Percentiles rank a stretch among this genome's conserved stretches.
phyloP scores from a whole-genome alignment of 768 basidiomycete genomes.

The Fibroporia radiculosa region DNA sequence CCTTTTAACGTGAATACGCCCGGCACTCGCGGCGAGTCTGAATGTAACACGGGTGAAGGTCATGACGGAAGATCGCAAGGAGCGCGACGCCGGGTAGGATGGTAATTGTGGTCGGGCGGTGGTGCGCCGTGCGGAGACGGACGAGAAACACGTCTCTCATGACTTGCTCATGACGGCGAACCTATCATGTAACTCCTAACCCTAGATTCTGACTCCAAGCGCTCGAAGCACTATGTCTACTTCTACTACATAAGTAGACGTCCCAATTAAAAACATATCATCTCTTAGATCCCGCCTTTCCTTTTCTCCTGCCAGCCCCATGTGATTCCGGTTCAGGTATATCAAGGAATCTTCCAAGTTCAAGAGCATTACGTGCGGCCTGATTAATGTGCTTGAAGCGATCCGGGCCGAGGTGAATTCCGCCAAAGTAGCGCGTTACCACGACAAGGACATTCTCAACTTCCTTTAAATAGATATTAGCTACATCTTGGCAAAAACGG shows the following conservation, averaged over 20 bases:
- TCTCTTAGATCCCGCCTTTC: not conserved
- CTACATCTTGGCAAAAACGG: not conserved
- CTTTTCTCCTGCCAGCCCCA: not conserved
- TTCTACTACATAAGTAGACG: too few species aligned
- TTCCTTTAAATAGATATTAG: conserved; percentile 39
- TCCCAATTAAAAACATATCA: not conserved
- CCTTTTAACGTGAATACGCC: too few species aligned
- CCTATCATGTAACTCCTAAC: conserved; percentile 5
- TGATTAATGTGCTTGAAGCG: conserved; percentile 92
- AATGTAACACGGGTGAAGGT: not conserved
- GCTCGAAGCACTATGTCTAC: too few species aligned
- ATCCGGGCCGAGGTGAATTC: conserved; percentile 84
- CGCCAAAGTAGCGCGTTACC: conserved; percentile 92
- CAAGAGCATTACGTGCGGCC: conserved; percentile 86
- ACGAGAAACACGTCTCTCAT: not conserved
- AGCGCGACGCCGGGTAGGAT: not conserved
- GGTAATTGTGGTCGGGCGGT: not conserved
- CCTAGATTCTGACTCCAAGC: not conserved
- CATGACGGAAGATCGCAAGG: not conserved
- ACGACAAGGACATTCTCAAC: conserved; percentile 80
- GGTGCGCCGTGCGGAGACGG: not conserved
- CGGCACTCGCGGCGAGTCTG: not conserved
- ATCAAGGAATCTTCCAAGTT: conserved; percentile 81
- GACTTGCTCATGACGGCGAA: conserved; percentile 1
- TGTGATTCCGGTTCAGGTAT: conserved; percentile 20